phyloP scores from a whole-genome alignment of 176 grass and related monocot species.

The Oryza meyeriana region DNA sequence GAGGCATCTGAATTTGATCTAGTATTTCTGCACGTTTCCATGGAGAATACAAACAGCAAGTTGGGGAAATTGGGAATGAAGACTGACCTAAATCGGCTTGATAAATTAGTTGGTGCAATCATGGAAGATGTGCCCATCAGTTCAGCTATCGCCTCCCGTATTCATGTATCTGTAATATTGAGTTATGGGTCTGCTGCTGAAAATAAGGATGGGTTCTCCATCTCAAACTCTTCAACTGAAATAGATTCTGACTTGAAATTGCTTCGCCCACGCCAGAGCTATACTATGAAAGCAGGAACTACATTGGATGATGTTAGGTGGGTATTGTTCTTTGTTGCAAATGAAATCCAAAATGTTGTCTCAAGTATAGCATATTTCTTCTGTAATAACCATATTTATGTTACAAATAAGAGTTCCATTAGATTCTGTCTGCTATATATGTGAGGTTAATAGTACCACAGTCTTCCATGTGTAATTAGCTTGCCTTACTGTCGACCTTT shows the following conservation, averaged over 20 bases:
- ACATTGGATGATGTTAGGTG: slow-evolving; percentile 74
- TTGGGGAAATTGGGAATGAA: slow-evolving; percentile 48
- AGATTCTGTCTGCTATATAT: background rate
- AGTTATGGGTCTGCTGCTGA: slow-evolving; percentile 67
- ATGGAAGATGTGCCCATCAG: slow-evolving; percentile 48
- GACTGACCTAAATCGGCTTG: slow-evolving; percentile 55
- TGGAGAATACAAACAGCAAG: slow-evolving; percentile 48
- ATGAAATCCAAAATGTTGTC: background rate
- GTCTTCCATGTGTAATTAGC: background rate
- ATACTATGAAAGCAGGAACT: slow-evolving; percentile 77
- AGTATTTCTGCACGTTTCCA: slow-evolving; percentile 62
- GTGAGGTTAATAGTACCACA: background rate
- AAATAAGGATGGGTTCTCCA: slow-evolving; percentile 36
- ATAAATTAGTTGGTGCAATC: slow-evolving; percentile 59
- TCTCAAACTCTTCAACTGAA: slow-evolving; percentile 27
- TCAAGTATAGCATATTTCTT: background rate
- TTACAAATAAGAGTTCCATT: background rate
- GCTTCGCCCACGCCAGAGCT: slow-evolving; percentile 79
- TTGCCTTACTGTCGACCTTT: too few species aligned
- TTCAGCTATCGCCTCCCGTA: slow-evolving; percentile 53
- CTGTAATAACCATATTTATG: background rate
- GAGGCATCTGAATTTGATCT: slow-evolving; percentile 77
- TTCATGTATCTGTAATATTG: slow-evolving; percentile 66
- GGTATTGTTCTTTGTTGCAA: background rate
- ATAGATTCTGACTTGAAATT: slow-evolving; percentile 70